Percentiles rank a stretch among this genome's conserved stretches.
Evolutionary conservation across 2,329 filamentous ascomycete genomes (phyloP).

Genomic region (Penicillium sp.): DNA sequence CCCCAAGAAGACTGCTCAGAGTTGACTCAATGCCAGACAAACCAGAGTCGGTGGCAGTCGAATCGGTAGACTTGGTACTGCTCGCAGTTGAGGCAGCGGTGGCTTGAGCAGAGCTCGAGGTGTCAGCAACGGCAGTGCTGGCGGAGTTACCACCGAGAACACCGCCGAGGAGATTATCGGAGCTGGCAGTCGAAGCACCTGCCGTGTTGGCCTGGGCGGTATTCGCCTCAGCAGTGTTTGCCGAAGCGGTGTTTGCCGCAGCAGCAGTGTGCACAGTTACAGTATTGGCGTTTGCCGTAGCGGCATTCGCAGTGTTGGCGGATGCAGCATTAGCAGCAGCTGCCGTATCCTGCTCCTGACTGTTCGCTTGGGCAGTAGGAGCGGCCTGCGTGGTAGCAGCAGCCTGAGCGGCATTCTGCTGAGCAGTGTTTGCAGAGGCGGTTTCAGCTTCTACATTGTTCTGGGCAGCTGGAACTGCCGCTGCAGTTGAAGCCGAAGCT

Average conservation of each 20-base stretch:
- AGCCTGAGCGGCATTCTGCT: slow-evolving; percentile 1
- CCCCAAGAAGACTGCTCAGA: slow-evolving; percentile 3
- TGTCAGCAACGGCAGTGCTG: slow-evolving; percentile 3
- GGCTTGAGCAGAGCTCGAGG: background rate
- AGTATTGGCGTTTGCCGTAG: background rate
- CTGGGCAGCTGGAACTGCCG: slow-evolving; percentile 1
- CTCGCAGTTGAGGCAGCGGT: slow-evolving; percentile 3
- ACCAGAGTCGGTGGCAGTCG: background rate
- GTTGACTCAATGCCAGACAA: background rate
- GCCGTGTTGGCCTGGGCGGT: slow-evolving; percentile 2
- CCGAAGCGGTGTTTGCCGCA: background rate
- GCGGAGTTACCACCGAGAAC: slow-evolving; percentile 3
- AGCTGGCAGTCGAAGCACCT: slow-evolving; percentile 2
- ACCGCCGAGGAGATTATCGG: slow-evolving; percentile 2
- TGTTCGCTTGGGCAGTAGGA: background rate
- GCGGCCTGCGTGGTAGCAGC: slow-evolving; percentile 6
- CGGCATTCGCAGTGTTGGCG: background rate
- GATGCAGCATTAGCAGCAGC: background rate
- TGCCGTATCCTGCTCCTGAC: background rate
- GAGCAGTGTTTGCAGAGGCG: slow-evolving; percentile 1
- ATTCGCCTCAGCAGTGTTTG: slow-evolving; percentile 4
- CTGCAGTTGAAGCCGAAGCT: slow-evolving; percentile 2
- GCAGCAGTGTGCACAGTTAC: background rate
- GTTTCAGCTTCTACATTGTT: background rate
- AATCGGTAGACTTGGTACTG: slow-evolving; percentile 10